Evolutionary conservation across 2,329 filamentous ascomycete genomes (phyloP), one percentile per base, ranked within the genome.

Genomic region (Ophiostoma montium): DNA sequence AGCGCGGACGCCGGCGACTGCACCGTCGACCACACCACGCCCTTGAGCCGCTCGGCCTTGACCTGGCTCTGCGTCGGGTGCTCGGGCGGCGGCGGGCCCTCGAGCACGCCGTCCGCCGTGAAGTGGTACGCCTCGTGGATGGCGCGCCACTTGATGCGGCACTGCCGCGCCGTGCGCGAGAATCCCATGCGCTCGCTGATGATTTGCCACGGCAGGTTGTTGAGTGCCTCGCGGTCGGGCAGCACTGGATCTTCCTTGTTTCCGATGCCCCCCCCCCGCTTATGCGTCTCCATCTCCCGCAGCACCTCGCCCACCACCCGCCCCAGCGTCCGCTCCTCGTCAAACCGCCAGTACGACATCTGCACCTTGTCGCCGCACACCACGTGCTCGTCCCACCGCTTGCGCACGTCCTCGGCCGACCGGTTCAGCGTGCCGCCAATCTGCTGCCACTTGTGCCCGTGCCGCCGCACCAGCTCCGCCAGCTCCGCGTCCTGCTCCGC

Each of bases 311-410:
- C 62, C 3, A 87, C 74, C 10, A 71, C 69, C 2, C 65, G 60
- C 1, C 68, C 66, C 23, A 86, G 64, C 10, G 60, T 63, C 27
- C 65, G 61, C 57, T 83, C 78, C 57, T 88, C 84, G 0, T 71
- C 67, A 16, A 72, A 63, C 2, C 67, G 69, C 84, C 84, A 88
- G 1, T 65, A 61, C 32, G 74, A 72, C 38, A 67, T 72, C 31
- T 69, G 69, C 50, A 68, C 66, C 0, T 68, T 70, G 6, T 72
- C 67, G 18, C 74, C 74, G 48, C 76, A 80, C 42, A 80, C 65
- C 19, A 84, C 64, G 57, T 82, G 79, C 57, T 86, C 83, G 35
- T 79, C 71, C 68, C 80, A 85, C 3, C 83, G 77, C 60, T 86
- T 82, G 46, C 82, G 74, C 47, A 80, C 71, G 58, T 86, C 82